Conservation (phyloP, 1,139 yeast genomes). For the Pichia sp. region DNA sequence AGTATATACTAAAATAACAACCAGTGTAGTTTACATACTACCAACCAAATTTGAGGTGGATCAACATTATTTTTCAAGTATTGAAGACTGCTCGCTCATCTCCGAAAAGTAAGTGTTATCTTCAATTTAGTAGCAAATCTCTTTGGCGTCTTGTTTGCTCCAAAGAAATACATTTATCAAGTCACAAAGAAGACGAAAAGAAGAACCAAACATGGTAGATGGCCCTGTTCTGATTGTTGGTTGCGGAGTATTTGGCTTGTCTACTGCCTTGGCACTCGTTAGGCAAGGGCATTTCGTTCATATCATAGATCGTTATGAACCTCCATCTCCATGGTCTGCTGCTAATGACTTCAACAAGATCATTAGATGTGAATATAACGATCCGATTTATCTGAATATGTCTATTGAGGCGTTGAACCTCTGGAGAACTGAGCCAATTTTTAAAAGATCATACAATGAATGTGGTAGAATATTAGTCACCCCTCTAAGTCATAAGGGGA, state of each 20-base stretch:
- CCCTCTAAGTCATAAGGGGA: slow-evolving; percentile 21
- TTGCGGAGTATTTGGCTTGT: slow-evolving; percentile 38
- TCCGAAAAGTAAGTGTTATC: slow-evolving; percentile 1
- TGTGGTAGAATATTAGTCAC: slow-evolving; percentile 34
- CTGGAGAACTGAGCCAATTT: slow-evolving; percentile 39
- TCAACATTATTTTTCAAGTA: neutral
- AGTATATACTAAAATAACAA: too few relatives aligned
- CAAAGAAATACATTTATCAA: neutral
- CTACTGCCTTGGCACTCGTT: slow-evolving; percentile 35
- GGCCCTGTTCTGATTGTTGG: slow-evolving; percentile 28
- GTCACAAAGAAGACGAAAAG: neutral
- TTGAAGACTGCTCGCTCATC: neutral
- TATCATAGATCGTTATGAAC: slow-evolving; percentile 38
- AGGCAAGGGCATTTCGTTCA: slow-evolving; percentile 28
- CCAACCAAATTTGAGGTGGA: too few relatives aligned
- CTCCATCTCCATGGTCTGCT: slow-evolving; percentile 48
- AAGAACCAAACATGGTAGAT: slow-evolving; percentile 9
- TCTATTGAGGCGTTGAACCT: slow-evolving; percentile 39
- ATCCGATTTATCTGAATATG: slow-evolving; percentile 35
- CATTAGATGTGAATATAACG: slow-evolving; percentile 41
- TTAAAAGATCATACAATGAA: slow-evolving; percentile 32
- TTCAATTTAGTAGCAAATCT: neutral
- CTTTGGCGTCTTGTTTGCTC: neutral
- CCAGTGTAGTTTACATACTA: too few relatives aligned
- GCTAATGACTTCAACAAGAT: slow-evolving; percentile 46